A percentile compares a stretch with the other conserved stretches of the same genome.
Evolutionary conservation across 2,329 filamentous ascomycete genomes (phyloP).

Genomic region (Trichoderma sp.): DNA sequence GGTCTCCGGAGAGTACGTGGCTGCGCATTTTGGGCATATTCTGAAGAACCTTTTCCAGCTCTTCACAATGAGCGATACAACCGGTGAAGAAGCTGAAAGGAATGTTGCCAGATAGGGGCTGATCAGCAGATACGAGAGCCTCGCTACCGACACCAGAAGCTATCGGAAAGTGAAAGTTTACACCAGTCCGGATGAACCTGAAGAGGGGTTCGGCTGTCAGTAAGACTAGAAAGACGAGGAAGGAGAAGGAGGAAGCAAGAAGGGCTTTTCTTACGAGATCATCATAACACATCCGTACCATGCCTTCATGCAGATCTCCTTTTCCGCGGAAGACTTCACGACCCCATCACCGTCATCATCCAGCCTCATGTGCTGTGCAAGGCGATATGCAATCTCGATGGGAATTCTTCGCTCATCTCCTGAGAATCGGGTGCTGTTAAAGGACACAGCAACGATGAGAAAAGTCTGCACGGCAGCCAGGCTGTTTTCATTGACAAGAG

Average conservation of each 20-base stretch:
- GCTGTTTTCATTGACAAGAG: slow-evolving; percentile 42
- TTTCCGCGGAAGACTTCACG: slow-evolving; percentile 37
- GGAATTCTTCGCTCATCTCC: slow-evolving; percentile 48
- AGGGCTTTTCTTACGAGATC: slow-evolving; percentile 39
- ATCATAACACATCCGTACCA: slow-evolving; percentile 48
- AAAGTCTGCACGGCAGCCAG: slow-evolving; percentile 48
- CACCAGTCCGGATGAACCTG: not conserved
- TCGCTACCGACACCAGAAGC: not conserved
- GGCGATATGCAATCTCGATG: slow-evolving; percentile 47
- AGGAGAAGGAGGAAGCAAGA: not conserved
- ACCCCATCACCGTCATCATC: slow-evolving; percentile 38
- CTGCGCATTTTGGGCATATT: not conserved
- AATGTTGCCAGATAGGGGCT: not conserved
- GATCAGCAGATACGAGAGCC: not conserved
- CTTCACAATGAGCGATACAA: slow-evolving; percentile 31
- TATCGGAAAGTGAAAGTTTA: not conserved
- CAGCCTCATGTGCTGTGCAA: slow-evolving; percentile 48
- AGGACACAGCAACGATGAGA: slow-evolving; percentile 44
- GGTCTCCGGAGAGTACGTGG: not conserved
- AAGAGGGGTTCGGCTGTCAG: not conserved
- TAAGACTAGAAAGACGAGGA: not conserved
- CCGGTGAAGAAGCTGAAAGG: slow-evolving; percentile 31
- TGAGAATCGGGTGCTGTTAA: slow-evolving; percentile 48
- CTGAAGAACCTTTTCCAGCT: slow-evolving; percentile 38
- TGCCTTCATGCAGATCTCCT: slow-evolving; percentile 42